Evolutionary conservation across 345 rosid species (phyloP).

Genomic region (Dimocarpus longan): DNA sequence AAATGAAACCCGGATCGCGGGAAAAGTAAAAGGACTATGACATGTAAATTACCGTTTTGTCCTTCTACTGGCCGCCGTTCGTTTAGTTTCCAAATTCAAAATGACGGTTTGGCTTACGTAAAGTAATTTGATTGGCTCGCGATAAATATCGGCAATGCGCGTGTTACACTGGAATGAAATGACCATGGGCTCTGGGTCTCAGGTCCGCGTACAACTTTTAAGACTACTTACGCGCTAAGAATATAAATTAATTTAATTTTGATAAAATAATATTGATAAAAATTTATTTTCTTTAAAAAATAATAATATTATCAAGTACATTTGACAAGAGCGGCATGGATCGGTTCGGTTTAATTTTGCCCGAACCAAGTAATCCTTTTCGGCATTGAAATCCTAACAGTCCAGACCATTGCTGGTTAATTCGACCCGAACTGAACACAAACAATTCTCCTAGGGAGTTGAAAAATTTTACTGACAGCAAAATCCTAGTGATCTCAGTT

Average conservation of each 20-base stretch:
- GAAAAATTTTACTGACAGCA: too few species aligned
- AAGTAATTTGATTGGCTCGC: not conserved
- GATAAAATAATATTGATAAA: not conserved
- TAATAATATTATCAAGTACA: too few species aligned
- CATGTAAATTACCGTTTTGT: not conserved
- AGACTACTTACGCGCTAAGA: constrained; percentile 2
- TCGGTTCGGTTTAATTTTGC: too few species aligned
- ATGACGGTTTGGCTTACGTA: not conserved
- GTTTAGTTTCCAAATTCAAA: not conserved
- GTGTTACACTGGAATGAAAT: not conserved
- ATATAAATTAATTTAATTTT: not conserved
- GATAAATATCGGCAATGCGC: not conserved
- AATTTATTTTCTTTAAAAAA: not conserved
- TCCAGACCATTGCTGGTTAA: too few species aligned
- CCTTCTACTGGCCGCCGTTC: not conserved
- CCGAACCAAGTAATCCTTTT: too few species aligned
- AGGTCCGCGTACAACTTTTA: not conserved
- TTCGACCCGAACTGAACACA: too few species aligned
- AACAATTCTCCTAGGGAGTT: too few species aligned
- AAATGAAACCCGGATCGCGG: constrained; percentile 22
- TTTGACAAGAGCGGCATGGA: too few species aligned
- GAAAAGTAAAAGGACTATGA: not conserved
- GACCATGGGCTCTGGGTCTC: not conserved
- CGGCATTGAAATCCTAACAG: too few species aligned
- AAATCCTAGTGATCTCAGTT: too few species aligned